Conservation (phyloP, 1,284 basidiomycete species). For the Inonotus hispidus region DNA sequence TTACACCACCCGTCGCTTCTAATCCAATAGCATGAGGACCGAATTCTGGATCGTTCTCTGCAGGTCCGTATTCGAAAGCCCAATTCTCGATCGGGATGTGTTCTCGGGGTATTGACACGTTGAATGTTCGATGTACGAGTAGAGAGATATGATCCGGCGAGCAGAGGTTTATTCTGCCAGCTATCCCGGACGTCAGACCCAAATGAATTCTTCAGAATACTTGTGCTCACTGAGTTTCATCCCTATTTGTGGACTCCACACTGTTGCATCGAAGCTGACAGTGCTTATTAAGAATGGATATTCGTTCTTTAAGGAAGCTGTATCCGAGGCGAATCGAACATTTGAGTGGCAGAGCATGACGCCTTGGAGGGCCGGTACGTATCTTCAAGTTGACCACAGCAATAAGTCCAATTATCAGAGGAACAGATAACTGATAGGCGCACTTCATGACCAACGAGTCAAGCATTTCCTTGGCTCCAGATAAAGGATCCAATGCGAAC, state of each 20-base stretch:
- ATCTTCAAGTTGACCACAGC: conserved; percentile 44
- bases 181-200: conserved; percentile 35
- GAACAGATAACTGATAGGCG: conserved; percentile 25
- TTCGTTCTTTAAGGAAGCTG: conserved; percentile 74
- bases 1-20: conserved; percentile 19
- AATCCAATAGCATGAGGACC: conserved; percentile 33
- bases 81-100: conserved; percentile 83
- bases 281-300: conserved; percentile 82
- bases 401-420: not conserved
- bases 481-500: conserved; percentile 64
- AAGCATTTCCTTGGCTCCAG: conserved; percentile 81
- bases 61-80: conserved; percentile 82
- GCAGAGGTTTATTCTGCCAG: conserved; percentile 82
- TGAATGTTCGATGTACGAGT: conserved; percentile 92
- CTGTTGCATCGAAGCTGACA: conserved; percentile 76
- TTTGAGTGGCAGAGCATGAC: conserved; percentile 87
- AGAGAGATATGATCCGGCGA: conserved; percentile 94
- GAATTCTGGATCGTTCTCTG: conserved; percentile 72
- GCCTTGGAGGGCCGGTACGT: conserved; percentile 82
- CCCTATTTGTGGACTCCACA: conserved; percentile 88
- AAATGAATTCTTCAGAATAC: not conserved
- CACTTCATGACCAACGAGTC: conserved; percentile 94
- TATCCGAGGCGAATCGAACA: conserved; percentile 61
- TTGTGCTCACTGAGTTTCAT: conserved; percentile 69
- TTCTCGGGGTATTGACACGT: conserved; percentile 90